These are phyloP conservation scores for Chrysosporium keratinophilum DNA, from an alignment of 2,329 filamentous ascomycete genomes.

Conservation along the genomic window DNA sequence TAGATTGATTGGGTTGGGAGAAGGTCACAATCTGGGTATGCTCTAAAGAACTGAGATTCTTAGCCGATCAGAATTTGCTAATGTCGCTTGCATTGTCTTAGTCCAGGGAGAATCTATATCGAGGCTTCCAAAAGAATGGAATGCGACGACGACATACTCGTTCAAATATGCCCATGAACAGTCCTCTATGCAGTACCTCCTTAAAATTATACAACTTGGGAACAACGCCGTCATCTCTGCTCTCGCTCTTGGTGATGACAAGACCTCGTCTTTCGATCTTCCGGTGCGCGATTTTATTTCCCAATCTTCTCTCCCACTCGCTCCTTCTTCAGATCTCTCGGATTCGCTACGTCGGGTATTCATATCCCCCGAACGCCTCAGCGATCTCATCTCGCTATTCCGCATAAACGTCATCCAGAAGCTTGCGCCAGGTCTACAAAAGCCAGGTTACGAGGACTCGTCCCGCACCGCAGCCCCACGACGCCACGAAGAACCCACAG, in stretches of 20 bases:
- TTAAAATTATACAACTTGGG: slow-evolving; percentile 74
- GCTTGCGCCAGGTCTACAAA: slow-evolving; percentile 64
- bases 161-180: slow-evolving; percentile 83
- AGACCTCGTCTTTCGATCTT: slow-evolving; percentile 67
- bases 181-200: slow-evolving; percentile 70
- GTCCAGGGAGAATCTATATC: slow-evolving; percentile 24
- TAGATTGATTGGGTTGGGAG: slow-evolving; percentile 68
- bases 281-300: slow-evolving; percentile 65
- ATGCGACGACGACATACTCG: slow-evolving; percentile 58
- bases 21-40: slow-evolving; percentile 31
- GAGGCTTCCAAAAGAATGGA: slow-evolving; percentile 68
- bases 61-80: neutral
- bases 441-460: slow-evolving; percentile 64
- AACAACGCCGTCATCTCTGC: slow-evolving; percentile 75
- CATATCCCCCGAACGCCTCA: slow-evolving; percentile 59
- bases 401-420: slow-evolving; percentile 75
- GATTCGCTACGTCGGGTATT: slow-evolving; percentile 50
- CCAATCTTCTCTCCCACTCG: slow-evolving; percentile 46
- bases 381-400: slow-evolving; percentile 59
- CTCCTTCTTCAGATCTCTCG: slow-evolving; percentile 27
- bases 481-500: slow-evolving; percentile 24
- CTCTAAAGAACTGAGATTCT: neutral
- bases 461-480: slow-evolving; percentile 17
- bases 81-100: no score
- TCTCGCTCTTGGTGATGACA: slow-evolving; percentile 68